Conservation (phyloP, 2,329 filamentous ascomycete species). For the Colletotrichum orchidophilum region DNA sequence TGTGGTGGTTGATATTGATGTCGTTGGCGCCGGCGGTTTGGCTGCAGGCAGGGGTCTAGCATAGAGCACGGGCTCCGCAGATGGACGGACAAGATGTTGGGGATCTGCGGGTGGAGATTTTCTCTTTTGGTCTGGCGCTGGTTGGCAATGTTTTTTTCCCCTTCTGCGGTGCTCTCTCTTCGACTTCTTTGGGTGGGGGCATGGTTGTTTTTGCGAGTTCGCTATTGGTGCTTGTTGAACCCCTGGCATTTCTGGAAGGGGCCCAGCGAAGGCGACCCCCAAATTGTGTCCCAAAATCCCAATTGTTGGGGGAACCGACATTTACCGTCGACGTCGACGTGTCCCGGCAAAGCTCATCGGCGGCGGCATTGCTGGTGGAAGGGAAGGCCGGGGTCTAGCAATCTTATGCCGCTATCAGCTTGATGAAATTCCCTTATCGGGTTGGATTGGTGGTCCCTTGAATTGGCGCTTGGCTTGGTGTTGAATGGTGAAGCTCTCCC, state of each 20-base stretch:
- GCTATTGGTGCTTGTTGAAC: slow-evolving; percentile 8
- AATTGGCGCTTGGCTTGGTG: neutral
- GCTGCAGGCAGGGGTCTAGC: neutral
- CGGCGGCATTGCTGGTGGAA: neutral
- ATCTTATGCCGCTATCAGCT: neutral
- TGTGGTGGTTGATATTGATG: neutral
- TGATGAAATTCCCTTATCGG: slow-evolving; percentile 5
- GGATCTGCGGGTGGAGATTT: slow-evolving; percentile 49
- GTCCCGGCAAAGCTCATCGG: neutral
- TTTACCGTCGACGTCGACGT: slow-evolving; percentile 14
- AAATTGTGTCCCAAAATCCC: slow-evolving; percentile 25
- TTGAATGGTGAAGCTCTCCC: neutral
- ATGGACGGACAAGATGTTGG: slow-evolving; percentile 53
- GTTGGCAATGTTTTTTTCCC: slow-evolving; percentile 27
- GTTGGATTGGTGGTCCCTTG: slow-evolving; percentile 3
- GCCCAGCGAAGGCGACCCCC: slow-evolving; percentile 29
- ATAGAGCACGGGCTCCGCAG: slow-evolving; percentile 19
- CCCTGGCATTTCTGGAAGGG: slow-evolving; percentile 33
- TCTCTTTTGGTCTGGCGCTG: slow-evolving; percentile 30
- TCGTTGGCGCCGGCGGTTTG: slow-evolving; percentile 2
- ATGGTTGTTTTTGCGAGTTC: slow-evolving; percentile 7
- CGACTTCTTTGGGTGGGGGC: slow-evolving; percentile 10
- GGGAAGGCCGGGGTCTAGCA: slow-evolving; percentile 1
- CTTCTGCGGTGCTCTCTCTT: slow-evolving; percentile 9
- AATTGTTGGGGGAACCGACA: slow-evolving; percentile 32